Evolutionary conservation across 2,329 filamentous ascomycete species (phyloP).

Genomic region (Hirsutella minnesotensis): DNA sequence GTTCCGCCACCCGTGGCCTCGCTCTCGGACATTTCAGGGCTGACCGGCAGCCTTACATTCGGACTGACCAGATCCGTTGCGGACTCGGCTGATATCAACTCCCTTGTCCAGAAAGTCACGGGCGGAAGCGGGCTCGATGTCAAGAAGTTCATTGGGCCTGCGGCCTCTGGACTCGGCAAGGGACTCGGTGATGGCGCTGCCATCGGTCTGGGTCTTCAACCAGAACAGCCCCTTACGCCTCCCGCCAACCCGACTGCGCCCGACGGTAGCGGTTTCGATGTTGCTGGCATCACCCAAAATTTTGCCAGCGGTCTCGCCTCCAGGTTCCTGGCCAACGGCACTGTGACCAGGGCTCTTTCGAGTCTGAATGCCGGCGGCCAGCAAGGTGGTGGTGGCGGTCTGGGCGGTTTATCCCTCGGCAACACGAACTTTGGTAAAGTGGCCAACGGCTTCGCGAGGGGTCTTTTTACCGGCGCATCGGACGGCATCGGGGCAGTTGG

Average conservation of each 20-base stretch:
- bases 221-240: slow-evolving; percentile 9
- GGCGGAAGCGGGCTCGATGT: neutral
- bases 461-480: slow-evolving; percentile 20
- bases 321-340: slow-evolving; percentile 20
- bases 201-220: slow-evolving; percentile 16
- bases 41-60: slow-evolving; percentile 7
- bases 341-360: slow-evolving; percentile 12
- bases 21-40: neutral
- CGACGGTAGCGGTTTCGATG: slow-evolving; percentile 1
- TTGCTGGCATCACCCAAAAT: slow-evolving; percentile 11
- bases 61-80: slow-evolving; percentile 7
- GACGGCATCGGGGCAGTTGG: slow-evolving; percentile 20
- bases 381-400: neutral
- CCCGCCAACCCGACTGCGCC: neutral
- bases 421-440: slow-evolving; percentile 14
- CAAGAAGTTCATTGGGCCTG: slow-evolving; percentile 6
- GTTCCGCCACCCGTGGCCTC: too few species aligned
- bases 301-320: slow-evolving; percentile 17
- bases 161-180: slow-evolving; percentile 15
- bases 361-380: neutral
- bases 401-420: neutral
- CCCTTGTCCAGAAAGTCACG: neutral
- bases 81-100: slow-evolving; percentile 3
- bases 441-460: slow-evolving; percentile 22
- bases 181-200: slow-evolving; percentile 14